These are phyloP conservation scores for Ophiostoma ulmi DNA, from an alignment of 2,329 filamentous ascomycete species.

Conservation along the genomic window DNA sequence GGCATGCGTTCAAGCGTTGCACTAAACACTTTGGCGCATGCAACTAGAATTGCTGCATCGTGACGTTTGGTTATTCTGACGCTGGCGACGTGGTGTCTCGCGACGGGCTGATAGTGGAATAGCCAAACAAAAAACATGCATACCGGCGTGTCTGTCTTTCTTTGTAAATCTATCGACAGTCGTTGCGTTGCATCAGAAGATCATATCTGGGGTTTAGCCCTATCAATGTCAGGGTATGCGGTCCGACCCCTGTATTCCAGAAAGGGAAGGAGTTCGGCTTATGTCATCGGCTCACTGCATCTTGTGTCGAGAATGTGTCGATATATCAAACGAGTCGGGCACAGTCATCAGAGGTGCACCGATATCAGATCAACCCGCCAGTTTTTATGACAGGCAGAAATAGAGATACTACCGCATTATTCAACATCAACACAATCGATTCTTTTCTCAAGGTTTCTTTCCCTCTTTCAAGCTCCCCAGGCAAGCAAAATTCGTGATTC, in stretches of 20 bases:
- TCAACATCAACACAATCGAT: neutral
- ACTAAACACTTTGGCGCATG: conserved; percentile 3
- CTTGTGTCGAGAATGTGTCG: neutral
- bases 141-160: neutral
- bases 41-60: neutral
- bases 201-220: conserved; percentile 7
- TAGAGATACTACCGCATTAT: neutral
- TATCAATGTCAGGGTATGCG: neutral
- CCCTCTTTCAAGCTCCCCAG: neutral
- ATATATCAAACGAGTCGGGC: neutral
- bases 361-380: neutral
- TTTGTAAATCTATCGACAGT: neutral
- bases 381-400: neutral
- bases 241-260: neutral
- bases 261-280: neutral
- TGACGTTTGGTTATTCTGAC: neutral
- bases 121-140: neutral
- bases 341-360: neutral
- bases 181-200: neutral
- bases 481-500: neutral
- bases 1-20: neutral
- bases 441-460: neutral
- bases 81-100: conserved; percentile 6
- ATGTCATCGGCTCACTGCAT: neutral
- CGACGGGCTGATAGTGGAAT: neutral